A percentile compares a stretch with the other conserved stretches of the same genome.
Evolutionary conservation across 2,329 filamentous ascomycete genomes (phyloP).

Genomic region (Hypoxylon sp.): DNA sequence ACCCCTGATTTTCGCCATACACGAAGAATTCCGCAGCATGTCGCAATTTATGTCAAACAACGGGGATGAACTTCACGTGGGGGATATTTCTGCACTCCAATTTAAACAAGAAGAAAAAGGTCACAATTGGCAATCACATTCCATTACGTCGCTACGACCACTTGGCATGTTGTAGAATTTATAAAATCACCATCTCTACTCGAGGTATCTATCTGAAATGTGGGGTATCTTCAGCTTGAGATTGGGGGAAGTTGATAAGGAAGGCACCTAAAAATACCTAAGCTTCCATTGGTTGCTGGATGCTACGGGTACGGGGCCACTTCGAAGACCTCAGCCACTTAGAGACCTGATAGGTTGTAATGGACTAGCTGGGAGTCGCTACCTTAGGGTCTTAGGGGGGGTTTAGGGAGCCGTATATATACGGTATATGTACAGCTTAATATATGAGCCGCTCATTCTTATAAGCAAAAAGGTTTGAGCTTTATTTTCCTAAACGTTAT

Average conservation of each 20-base stretch:
- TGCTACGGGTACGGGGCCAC: slow-evolving; percentile 3
- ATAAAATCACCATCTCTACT: not conserved
- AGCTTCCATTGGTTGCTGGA: slow-evolving; percentile 19
- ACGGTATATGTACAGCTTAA: no score
- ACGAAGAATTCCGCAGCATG: slow-evolving; percentile 24
- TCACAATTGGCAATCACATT: not conserved
- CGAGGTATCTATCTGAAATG: slow-evolving; percentile 2
- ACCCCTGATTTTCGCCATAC: slow-evolving; percentile 28
- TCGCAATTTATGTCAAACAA: slow-evolving; percentile 34
- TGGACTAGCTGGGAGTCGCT: not conserved
- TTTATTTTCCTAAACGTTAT: no score
- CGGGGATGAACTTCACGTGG: slow-evolving; percentile 17
- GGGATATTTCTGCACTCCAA: not conserved
- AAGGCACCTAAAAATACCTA: slow-evolving; percentile 5
- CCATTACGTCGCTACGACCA: not conserved
- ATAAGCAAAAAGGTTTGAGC: no score
- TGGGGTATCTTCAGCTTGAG: slow-evolving; percentile 28
- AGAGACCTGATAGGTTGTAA: slow-evolving; percentile 1
- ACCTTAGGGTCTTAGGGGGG: no score
- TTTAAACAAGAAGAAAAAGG: not conserved
- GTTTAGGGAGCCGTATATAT: no score
- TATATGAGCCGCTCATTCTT: no score
- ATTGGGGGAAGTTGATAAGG: slow-evolving; percentile 22
- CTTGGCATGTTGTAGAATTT: not conserved
- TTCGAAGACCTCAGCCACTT: not conserved